Conservation (phyloP, 257 asterid species). For the Prunella vulgaris region DNA sequence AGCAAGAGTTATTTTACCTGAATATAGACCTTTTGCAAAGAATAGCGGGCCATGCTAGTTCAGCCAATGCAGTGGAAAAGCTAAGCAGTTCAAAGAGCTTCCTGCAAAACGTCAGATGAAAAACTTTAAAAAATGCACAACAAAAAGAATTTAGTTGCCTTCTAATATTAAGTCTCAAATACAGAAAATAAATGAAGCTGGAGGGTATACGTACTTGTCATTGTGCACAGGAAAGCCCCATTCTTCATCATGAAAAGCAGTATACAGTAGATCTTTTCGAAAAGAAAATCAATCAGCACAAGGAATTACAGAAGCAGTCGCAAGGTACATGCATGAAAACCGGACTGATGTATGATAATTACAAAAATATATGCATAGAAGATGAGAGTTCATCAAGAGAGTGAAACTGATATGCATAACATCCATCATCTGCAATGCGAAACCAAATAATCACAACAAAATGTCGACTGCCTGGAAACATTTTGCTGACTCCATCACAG, state of each 20-base stretch:
- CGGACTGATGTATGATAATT: neutral
- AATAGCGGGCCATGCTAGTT: conserved; percentile 86
- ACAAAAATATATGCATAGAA: neutral
- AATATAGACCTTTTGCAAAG: conserved; percentile 65
- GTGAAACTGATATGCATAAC: neutral
- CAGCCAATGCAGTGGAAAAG: conserved; percentile 92
- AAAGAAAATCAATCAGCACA: conserved; percentile 33
- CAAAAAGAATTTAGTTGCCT: conserved; percentile 20
- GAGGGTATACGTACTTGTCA: conserved; percentile 53
- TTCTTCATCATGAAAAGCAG: conserved; percentile 90
- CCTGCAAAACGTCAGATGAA: conserved; percentile 45
- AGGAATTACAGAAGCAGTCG: too few species aligned
- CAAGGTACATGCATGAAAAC: too few species aligned
- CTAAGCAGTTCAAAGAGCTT: conserved; percentile 83
- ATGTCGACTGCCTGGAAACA: neutral
- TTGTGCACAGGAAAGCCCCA: conserved; percentile 94
- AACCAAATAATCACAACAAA: neutral
- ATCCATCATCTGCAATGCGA: neutral
- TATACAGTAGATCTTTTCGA: conserved; percentile 52
- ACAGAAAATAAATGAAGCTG: conserved; percentile 13
- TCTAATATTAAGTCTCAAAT: conserved; percentile 3
- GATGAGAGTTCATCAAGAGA: conserved; percentile 3
- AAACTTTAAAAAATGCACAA: neutral
- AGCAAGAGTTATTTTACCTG: conserved; percentile 42
- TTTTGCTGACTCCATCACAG: neutral